These are phyloP conservation scores for Mucor circinelloides DNA, from an alignment of 371 early-diverging fungal species.

Conservation along the genomic window DNA sequence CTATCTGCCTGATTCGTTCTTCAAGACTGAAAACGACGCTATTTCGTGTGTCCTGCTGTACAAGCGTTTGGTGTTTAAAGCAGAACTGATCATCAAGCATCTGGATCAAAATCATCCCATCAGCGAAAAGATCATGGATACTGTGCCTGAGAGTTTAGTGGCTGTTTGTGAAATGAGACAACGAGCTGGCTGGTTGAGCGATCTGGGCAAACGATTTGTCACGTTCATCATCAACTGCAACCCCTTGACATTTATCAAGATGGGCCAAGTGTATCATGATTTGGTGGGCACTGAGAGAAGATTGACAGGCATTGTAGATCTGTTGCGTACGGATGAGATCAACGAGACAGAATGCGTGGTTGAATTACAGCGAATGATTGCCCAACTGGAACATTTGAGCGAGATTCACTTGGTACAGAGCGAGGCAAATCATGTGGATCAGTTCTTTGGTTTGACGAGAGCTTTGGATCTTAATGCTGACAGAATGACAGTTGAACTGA, in stretches of 20 bases:
- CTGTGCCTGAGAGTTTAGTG: conserved; percentile 53
- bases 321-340: conserved; percentile 73
- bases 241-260: conserved; percentile 66
- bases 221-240: conserved; percentile 69
- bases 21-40: conserved; percentile 78
- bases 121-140: conserved; percentile 59
- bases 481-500: conserved; percentile 63
- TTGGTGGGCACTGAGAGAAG: conserved; percentile 70
- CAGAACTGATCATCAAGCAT: conserved; percentile 75
- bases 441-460: conserved; percentile 56
- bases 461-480: conserved; percentile 70
- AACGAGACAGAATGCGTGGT: conserved; percentile 61
- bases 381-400: conserved; percentile 69
- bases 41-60: conserved; percentile 75
- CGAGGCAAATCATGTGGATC: conserved; percentile 47
- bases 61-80: conserved; percentile 80
- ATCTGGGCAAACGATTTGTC: conserved; percentile 68
- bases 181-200: conserved; percentile 71
- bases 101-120: conserved; percentile 71
- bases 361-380: conserved; percentile 65
- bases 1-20: conserved; percentile 86
- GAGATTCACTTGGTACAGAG: conserved; percentile 58
- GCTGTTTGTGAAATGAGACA: conserved; percentile 69
- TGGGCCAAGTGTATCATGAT: conserved; percentile 74
- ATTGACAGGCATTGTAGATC: conserved; percentile 58